phyloP scores from a whole-genome alignment of 352 stramenopile genomes.

The Phytophthora lateralis region DNA sequence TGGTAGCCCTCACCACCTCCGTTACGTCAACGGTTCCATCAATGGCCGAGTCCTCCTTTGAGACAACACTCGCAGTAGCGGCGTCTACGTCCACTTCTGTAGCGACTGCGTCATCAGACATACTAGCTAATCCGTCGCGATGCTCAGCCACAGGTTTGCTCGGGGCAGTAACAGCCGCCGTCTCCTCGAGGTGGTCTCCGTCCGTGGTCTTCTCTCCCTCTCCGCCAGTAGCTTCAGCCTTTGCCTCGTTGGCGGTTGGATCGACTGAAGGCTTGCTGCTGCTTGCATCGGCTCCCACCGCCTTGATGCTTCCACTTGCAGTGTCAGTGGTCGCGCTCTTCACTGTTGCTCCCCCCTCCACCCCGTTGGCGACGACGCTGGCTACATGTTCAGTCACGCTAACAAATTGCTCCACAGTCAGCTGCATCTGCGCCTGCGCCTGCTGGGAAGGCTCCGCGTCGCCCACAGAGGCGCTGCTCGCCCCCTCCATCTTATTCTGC shows the following conservation, averaged over 20 bases:
- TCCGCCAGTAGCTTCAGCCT: neutral
- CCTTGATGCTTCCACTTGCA: constrained; percentile 1
- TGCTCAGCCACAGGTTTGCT: too few species aligned
- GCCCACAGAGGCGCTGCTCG: neutral
- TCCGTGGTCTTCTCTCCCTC: neutral
- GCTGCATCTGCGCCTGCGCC: neutral
- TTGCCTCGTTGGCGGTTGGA: neutral
- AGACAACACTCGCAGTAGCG: neutral
- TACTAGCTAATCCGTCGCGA: neutral
- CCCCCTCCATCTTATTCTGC: constrained; percentile 20
- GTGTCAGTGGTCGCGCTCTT: neutral
- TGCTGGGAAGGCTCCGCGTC: neutral
- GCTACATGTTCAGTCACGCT: neutral
- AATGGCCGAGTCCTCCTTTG: neutral
- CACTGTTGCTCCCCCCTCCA: neutral
- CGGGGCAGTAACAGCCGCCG: neutral
- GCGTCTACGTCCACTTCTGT: neutral
- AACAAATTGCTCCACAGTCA: neutral
- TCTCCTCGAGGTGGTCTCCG: neutral
- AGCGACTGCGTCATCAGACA: neutral
- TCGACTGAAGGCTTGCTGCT: neutral
- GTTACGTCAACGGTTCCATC: neutral
- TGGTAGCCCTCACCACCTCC: constrained; percentile 1
- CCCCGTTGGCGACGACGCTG: neutral
- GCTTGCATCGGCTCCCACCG: neutral